phyloP scores from a whole-genome alignment of 768 basidiomycete species.

The Leccinum subgranulosum region DNA sequence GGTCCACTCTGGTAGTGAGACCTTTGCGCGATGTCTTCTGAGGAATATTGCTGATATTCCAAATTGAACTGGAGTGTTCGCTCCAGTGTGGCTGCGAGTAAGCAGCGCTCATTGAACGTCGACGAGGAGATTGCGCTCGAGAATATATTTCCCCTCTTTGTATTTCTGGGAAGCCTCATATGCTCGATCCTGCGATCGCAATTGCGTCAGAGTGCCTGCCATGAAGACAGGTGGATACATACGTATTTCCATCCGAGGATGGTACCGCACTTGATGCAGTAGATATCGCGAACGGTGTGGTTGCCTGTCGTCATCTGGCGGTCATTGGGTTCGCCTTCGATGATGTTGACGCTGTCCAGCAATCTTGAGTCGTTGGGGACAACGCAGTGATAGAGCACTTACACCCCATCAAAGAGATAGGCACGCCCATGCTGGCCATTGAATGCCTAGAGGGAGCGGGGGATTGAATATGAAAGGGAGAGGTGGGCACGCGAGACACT shows the following conservation, averaged over 20 bases:
- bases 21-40: constrained; percentile 10
- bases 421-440: constrained; percentile 96
- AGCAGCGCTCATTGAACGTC: constrained; percentile 67
- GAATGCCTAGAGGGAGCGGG: constrained; percentile 65
- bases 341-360: constrained; percentile 75
- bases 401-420: constrained; percentile 94
- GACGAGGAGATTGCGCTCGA: constrained; percentile 87
- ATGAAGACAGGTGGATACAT: constrained; percentile 8
- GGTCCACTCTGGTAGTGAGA: constrained; percentile 17
- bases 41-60: constrained; percentile 7
- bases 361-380: constrained; percentile 5
- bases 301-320: constrained; percentile 96
- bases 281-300: constrained; percentile 95
- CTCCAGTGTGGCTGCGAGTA: constrained; percentile 7
- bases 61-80: constrained; percentile 3
- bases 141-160: constrained; percentile 98
- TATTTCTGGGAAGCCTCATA: constrained; percentile 91
- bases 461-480: constrained; percentile 9
- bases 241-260: constrained; percentile 99
- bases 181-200: constrained; percentile 72
- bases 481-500: constrained; percentile 23
- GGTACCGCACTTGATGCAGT: constrained; percentile 84
- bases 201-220: constrained; percentile 1
- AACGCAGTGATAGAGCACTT: constrained; percentile 35
- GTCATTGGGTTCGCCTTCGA: constrained; percentile 86